phyloP scores from a whole-genome alignment of 139 green algal species.

The Spirogloea muscicola region DNA sequence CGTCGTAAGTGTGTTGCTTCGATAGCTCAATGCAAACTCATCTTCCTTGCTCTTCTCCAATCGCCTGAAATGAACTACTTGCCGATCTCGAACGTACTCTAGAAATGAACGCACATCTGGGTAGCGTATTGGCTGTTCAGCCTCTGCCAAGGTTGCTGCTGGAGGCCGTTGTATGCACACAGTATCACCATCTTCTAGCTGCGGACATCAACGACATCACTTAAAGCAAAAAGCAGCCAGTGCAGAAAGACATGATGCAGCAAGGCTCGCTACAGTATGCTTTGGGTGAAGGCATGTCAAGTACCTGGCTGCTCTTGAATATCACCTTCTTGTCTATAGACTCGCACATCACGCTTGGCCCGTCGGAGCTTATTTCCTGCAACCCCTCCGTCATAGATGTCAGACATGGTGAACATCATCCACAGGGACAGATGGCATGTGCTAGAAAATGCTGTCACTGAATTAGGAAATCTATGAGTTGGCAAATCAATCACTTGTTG shows the following conservation, averaged over 20 bases:
- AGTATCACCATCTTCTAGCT: slow-evolving; percentile 88
- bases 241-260: too few species aligned
- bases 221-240: too few species aligned
- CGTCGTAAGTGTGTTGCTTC: slow-evolving; percentile 71
- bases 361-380: slow-evolving; percentile 83
- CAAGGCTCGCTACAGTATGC: too few species aligned
- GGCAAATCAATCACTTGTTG: too few species aligned
- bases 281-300: too few species aligned
- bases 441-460: too few species aligned
- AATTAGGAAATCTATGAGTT: too few species aligned
- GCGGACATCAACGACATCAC: background rate
- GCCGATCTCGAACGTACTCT: slow-evolving; percentile 63
- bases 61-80: slow-evolving; percentile 63
- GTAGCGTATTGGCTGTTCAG: slow-evolving; percentile 42
- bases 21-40: slow-evolving; percentile 80
- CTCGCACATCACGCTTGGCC: slow-evolving; percentile 74
- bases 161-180: slow-evolving; percentile 66
- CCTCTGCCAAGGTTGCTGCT: slow-evolving; percentile 22
- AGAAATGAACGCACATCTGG: slow-evolving; percentile 65
- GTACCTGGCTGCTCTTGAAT: slow-evolving; percentile 49
- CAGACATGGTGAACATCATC: too few species aligned
- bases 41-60: slow-evolving; percentile 62
- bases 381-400: too few species aligned
- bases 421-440: too few species aligned
- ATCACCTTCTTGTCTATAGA: slow-evolving; percentile 45